Evolutionary conservation across 73 alveolate species (phyloP), one percentile per base, ranked within the genome.

Genomic region (Paramecium bursaria): DNA sequence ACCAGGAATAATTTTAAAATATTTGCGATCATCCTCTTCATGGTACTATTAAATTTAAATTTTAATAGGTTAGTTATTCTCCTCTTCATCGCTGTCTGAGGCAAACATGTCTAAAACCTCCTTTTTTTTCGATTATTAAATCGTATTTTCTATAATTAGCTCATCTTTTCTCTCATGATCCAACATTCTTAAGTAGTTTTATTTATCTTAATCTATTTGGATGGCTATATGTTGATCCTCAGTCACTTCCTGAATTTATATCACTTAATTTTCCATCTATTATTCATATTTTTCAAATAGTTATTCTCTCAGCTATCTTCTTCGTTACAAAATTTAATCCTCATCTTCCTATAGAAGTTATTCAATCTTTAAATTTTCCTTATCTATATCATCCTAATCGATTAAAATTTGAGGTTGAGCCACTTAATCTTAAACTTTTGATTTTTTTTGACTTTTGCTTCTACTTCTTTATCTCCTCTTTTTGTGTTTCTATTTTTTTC

Each of bases 1-100:
- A 21, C 89, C 89, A 79, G 46, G 21, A 7, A 73, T 42, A 15
- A 79, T 52, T 54, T 73, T 52, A 29, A 49, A 79, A 79, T 74
- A 48, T n/a, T 26, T 23, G 21, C 26, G 48, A 15, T 47, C 74
- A 47, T 74, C 75, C 19, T 48, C 80, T 52, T 52, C 33, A 2
- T 52, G 51, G 2, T 10, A 3, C 21, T 3, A 48, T 3, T 0
- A 3, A 0, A 17, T 48, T 3, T 25, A 17, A 48, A 4, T 46
- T 46, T 14, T n/a, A 2, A 46, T 2, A 46, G 14, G 3, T 2
- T 2, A n/a, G 2, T 53, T 26, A 26, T 53, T 53, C 23, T 53
- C 74, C 13, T 57, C 52, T 30, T 57, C 76, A 13, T 48, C 76
- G 6, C 33, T 50, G 33, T 57, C 27, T 27, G 76, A 57, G 13